These are phyloP conservation scores for Peterozyma toletana DNA, from an alignment of 805 yeast genomes.

Conservation along the genomic window DNA sequence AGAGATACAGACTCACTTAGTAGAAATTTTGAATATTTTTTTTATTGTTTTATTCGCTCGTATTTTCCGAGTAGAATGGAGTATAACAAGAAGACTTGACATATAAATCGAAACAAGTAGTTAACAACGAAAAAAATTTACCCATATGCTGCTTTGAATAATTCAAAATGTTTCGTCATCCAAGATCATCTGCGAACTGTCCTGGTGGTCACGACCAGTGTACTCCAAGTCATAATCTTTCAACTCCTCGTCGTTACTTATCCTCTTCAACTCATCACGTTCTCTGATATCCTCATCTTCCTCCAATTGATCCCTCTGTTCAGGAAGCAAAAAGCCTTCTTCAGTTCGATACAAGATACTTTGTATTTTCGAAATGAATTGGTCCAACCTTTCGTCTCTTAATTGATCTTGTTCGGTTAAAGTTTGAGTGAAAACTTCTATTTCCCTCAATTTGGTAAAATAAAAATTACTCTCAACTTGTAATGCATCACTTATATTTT, in stretches of 20 bases:
- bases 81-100: too few relatives aligned
- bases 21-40: too few relatives aligned
- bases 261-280: slow-evolving; percentile 8
- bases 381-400: slow-evolving; percentile 26
- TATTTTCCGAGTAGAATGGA: too few relatives aligned
- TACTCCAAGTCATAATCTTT: neutral
- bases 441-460: slow-evolving; percentile 80
- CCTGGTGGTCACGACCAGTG: neutral
- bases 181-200: slow-evolving; percentile 4
- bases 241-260: neutral
- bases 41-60: too few relatives aligned
- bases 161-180: slow-evolving; percentile 11
- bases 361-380: slow-evolving; percentile 50
- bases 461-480: slow-evolving; percentile 86
- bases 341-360: slow-evolving; percentile 73
- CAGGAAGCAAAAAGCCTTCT: slow-evolving; percentile 70
- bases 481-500: slow-evolving; percentile 54
- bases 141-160: neutral
- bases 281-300: slow-evolving; percentile 14
- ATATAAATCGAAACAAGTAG: too few relatives aligned
- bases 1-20: too few relatives aligned
- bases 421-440: slow-evolving; percentile 73
- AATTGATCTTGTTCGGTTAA: slow-evolving; percentile 27
- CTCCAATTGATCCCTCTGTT: slow-evolving; percentile 9
- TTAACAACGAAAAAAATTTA: too few relatives aligned